Percentiles rank a stretch among this genome's conserved stretches.
phyloP scores from a whole-genome alignment of 768 basidiomycete species.

The Artomyces pyxidatus region DNA sequence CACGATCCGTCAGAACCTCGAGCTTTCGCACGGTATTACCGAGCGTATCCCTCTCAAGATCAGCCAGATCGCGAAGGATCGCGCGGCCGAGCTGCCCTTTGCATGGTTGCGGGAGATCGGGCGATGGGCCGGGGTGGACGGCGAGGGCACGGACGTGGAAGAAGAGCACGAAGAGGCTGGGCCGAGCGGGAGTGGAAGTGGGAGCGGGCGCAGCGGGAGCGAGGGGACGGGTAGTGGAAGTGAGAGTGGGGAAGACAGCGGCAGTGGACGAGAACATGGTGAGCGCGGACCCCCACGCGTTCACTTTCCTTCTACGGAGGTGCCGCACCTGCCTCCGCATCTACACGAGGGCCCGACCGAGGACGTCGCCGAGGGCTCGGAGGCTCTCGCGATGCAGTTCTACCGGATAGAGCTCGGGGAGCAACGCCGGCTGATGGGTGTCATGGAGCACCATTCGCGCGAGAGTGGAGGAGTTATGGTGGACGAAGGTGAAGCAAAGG shows the following conservation, averaged over 20 bases:
- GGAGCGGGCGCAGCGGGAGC: constrained; percentile 9
- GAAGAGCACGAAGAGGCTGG: constrained; percentile 7
- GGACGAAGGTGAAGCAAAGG: constrained; percentile 7
- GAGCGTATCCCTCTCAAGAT: constrained; percentile 75
- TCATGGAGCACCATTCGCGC: constrained; percentile 84
- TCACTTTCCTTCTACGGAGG: background rate
- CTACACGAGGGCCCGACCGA: constrained; percentile 15
- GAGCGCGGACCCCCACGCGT: background rate
- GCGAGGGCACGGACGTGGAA: constrained; percentile 5
- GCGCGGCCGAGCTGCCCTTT: constrained; percentile 68
- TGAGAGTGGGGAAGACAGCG: constrained; percentile 13
- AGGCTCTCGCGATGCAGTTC: constrained; percentile 86
- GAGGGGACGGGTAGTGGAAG: constrained; percentile 14
- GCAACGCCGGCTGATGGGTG: constrained; percentile 77
- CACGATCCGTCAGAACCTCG: constrained; percentile 81
- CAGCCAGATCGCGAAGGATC: constrained; percentile 30
- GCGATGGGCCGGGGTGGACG: constrained; percentile 31
- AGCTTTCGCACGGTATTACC: constrained; percentile 58
- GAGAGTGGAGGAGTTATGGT: constrained; percentile 35
- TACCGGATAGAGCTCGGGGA: constrained; percentile 89
- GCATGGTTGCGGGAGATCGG: constrained; percentile 73
- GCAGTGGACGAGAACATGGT: constrained; percentile 4
- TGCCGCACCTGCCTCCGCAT: background rate
- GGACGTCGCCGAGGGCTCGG: constrained; percentile 58
- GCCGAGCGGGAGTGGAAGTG: constrained; percentile 11